These are phyloP conservation scores for Pascua sp. DNA, from an alignment of 1,284 basidiomycete genomes.

Conservation along the genomic window DNA sequence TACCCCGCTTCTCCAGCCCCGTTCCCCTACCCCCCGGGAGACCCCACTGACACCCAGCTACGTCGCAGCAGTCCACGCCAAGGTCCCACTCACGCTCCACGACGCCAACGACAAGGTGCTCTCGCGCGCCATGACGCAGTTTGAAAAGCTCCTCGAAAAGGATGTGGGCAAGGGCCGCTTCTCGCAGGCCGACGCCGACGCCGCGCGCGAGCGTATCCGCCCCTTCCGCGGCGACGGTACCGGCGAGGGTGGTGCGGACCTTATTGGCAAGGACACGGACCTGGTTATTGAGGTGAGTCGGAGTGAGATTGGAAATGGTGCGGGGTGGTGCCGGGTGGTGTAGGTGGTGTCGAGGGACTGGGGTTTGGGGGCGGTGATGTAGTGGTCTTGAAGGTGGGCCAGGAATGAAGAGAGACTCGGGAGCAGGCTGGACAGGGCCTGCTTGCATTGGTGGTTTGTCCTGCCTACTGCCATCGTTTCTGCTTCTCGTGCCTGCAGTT, in stretches of 20 bases:
- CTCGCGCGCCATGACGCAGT: slow-evolving; percentile 24
- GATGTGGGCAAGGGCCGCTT: slow-evolving; percentile 82
- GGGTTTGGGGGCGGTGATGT: too few relatives aligned
- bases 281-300: slow-evolving; percentile 78
- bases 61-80: slow-evolving; percentile 42
- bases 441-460: too few relatives aligned
- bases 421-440: too few relatives aligned
- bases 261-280: slow-evolving; percentile 65
- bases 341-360: not conserved
- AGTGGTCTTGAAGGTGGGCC: too few relatives aligned
- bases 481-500: too few relatives aligned
- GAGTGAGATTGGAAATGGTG: too few relatives aligned
- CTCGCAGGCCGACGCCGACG: slow-evolving; percentile 64
- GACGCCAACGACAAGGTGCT: slow-evolving; percentile 41
- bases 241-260: slow-evolving; percentile 42
- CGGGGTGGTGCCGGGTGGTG: not conserved
- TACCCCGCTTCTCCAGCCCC: not conserved
- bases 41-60: slow-evolving; percentile 31
- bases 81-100: slow-evolving; percentile 35
- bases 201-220: slow-evolving; percentile 63
- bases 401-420: too few relatives aligned
- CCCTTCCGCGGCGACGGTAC: slow-evolving; percentile 53
- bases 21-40: not conserved
- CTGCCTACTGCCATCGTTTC: too few relatives aligned
- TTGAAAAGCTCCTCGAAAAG: slow-evolving; percentile 75